These are phyloP conservation scores for Casaregolazyma suthepensis DNA, from an alignment of 1,139 yeast species.

Conservation along the genomic window DNA sequence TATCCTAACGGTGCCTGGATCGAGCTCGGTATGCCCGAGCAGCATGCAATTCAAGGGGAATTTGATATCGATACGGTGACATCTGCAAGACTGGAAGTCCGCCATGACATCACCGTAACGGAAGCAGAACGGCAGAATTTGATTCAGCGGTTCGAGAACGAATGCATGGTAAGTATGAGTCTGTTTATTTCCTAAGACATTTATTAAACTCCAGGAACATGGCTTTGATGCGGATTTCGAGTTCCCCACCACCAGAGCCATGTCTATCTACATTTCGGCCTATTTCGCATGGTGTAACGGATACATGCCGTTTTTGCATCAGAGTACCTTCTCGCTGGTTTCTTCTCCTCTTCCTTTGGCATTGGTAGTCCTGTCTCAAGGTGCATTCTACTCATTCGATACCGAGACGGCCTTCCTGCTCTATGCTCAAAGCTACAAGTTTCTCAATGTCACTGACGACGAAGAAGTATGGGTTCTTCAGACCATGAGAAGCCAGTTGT, in stretches of 20 bases:
- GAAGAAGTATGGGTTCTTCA: background rate
- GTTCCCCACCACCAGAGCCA: background rate
- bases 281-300: background rate
- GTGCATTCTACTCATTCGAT: background rate
- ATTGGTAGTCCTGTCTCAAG: background rate
- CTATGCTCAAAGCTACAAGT: background rate
- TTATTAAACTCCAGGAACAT: background rate
- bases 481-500: background rate
- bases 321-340: background rate
- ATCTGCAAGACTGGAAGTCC: background rate
- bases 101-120: background rate
- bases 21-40: background rate
- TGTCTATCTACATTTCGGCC: background rate
- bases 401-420: background rate
- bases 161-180: background rate
- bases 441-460: background rate
- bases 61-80: background rate
- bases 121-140: background rate
- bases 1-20: background rate
- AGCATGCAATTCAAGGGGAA: background rate
- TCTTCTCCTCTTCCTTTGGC: background rate
- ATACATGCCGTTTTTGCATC: conserved; percentile 1
- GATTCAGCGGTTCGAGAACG: background rate
- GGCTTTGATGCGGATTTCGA: background rate
- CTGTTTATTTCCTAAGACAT: background rate